phyloP scores from a whole-genome alignment of 2,329 filamentous ascomycete genomes.

The Talaromyces sp. region DNA sequence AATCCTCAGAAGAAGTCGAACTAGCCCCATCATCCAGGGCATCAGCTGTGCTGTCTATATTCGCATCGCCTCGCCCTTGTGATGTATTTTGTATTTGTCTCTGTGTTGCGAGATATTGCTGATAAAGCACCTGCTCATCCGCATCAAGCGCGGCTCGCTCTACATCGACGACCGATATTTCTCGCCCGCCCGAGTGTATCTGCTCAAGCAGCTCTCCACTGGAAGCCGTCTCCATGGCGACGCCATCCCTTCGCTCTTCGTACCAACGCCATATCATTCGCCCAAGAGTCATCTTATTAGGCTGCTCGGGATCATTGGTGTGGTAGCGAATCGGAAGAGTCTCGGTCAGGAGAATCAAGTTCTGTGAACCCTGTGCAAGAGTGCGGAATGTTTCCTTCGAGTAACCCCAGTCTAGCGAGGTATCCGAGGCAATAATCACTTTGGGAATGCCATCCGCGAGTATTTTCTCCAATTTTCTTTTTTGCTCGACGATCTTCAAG shows the following conservation, averaged over 20 bases:
- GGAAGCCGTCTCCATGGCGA: slow-evolving; percentile 56
- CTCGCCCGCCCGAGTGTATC: slow-evolving; percentile 63
- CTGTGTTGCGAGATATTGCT: slow-evolving; percentile 88
- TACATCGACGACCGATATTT: slow-evolving; percentile 61
- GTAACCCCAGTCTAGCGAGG: slow-evolving; percentile 91
- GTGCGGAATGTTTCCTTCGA: slow-evolving; percentile 75
- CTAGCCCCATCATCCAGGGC: slow-evolving; percentile 73
- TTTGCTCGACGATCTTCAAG: slow-evolving; percentile 77
- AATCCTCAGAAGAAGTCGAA: slow-evolving; percentile 83
- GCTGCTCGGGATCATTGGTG: slow-evolving; percentile 26
- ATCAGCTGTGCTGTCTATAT: slow-evolving; percentile 74
- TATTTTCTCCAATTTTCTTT: slow-evolving; percentile 73
- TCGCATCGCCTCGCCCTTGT: slow-evolving; percentile 65
- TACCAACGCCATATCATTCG: slow-evolving; percentile 78
- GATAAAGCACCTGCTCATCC: slow-evolving; percentile 76
- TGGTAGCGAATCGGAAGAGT: slow-evolving; percentile 43
- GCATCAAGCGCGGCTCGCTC: slow-evolving; percentile 67
- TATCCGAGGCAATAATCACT: slow-evolving; percentile 89
- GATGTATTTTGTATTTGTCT: slow-evolving; percentile 80
- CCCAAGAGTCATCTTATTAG: slow-evolving; percentile 60
- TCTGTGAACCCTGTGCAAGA: slow-evolving; percentile 73
- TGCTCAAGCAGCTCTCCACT: slow-evolving; percentile 63
- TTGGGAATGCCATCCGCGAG: slow-evolving; percentile 54
- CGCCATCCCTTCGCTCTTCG: slow-evolving; percentile 65
- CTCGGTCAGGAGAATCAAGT: slow-evolving; percentile 85